These are phyloP conservation scores for Colletotrichum sp. DNA, from an alignment of 2,329 filamentous ascomycete genomes.

Conservation along the genomic window DNA sequence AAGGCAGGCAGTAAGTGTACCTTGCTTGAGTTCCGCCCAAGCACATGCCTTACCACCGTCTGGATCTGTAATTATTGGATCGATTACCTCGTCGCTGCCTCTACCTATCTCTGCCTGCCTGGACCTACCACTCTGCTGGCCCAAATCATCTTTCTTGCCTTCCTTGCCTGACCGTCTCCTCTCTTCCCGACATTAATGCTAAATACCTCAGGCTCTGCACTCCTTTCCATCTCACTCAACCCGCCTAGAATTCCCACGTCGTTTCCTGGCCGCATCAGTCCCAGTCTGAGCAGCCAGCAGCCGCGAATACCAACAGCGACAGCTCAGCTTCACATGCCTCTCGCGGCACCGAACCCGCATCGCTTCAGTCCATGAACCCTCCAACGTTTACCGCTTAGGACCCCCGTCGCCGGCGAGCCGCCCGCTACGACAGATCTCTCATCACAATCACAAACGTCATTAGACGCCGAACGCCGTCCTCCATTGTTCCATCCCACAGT, in stretches of 20 bases:
- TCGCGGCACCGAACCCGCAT: background rate
- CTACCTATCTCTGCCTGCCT: background rate
- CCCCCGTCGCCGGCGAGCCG: conserved; percentile 6
- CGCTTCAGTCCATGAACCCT: background rate
- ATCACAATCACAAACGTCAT: conserved; percentile 9
- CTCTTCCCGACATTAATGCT: background rate
- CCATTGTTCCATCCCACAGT: background rate
- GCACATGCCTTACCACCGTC: background rate
- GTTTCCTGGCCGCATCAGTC: background rate
- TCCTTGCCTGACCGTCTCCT: background rate
- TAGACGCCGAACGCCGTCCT: conserved; percentile 6
- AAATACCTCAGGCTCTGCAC: background rate
- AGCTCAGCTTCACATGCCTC: background rate
- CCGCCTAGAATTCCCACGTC: background rate
- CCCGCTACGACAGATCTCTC: background rate
- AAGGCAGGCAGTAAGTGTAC: background rate
- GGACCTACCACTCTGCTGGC: background rate
- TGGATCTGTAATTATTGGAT: background rate
- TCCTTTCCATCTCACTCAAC: background rate
- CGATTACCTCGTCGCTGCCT: background rate
- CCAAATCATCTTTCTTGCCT: background rate
- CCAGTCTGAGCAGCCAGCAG: background rate
- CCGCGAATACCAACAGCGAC: background rate
- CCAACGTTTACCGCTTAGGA: background rate
- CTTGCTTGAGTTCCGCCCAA: background rate